Base-by-base conservation (phyloP, 345 rosid species). In the rapeseed (Brassica napus) region DNA sequence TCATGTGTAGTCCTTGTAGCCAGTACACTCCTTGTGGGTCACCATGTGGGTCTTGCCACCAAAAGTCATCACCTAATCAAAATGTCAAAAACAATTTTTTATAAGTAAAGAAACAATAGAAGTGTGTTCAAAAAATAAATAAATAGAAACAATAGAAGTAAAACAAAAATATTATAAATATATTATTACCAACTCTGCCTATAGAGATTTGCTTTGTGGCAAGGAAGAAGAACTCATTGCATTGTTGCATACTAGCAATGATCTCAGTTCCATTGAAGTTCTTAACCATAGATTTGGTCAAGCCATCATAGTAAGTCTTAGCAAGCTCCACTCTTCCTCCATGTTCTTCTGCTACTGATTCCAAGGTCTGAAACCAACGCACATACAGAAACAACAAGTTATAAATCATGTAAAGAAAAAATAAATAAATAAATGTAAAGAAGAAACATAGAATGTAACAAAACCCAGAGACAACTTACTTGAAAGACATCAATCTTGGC, bases 1-100 rank as follows among this genome's bases (percentile, higher is more conserved):
- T 83, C 91, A 94, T 92, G 65, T 94, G 97, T 24, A 89, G 89
- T 8, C 97, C 97, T 85, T 94, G 97, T 31, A 92, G 63, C 98
- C 98, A 94, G 34, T 86, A 94, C 15, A 87, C 90, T 65, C 97
- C 98, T 75, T 83, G 88, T 15, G 98, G 98, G 81, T 94, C 97
- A 21, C 94, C 97, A 35, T 88, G 83, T 15, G 97, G 98, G 81
- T 91, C 97, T 66, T 91, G 93, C 78, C 94, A 92, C 97, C 97
- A 94, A 85, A 91, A 94, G 74, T 94, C 97, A 81, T 94, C 97
- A 67, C 97, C 97, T 94, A 2, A 65, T 60, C 18, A 69, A 63
- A 18, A 73, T 11, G 5, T 32, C 12, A 68, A 26, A n/a, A n/a
- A n/a, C n/a, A n/a, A n/a, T n/a, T n/a, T 24, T 4, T 31, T 34